Conservation (phyloP, 2,329 filamentous ascomycete genomes). For the Fusarium bactridioides region DNA sequence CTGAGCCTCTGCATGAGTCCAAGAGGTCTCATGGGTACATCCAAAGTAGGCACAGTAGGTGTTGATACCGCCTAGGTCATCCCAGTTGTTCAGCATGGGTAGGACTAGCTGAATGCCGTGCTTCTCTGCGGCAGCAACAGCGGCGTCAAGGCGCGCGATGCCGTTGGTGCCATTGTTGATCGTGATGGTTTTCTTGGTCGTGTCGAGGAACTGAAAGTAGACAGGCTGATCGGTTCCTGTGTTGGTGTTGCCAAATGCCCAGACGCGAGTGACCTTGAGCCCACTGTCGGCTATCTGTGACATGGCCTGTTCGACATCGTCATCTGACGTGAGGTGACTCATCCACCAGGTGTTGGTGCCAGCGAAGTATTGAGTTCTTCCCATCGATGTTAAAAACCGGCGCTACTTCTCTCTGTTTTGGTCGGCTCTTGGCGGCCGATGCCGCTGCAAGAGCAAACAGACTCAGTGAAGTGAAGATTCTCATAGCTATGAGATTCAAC, state of each 20-base stretch:
- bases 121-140: neutral
- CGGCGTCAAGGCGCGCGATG: neutral
- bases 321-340: neutral
- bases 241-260: neutral
- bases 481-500: neutral
- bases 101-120: neutral
- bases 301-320: neutral
- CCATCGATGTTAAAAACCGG: neutral
- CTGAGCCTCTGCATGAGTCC: neutral
- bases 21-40: neutral
- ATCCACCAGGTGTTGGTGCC: conserved; percentile 5
- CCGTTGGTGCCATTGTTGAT: neutral
- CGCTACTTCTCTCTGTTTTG: neutral
- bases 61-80: neutral
- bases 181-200: neutral
- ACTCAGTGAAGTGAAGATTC: neutral
- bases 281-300: neutral
- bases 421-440: neutral
- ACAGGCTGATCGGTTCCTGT: neutral
- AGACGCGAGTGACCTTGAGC: neutral
- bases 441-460: neutral
- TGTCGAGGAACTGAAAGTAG: neutral
- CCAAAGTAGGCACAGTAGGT: conserved; percentile 1
- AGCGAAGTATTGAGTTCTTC: neutral
- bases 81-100: neutral